A percentile compares a stretch with the other conserved stretches of the same genome.
These are phyloP conservation scores for Cladorrhinum sp. DNA, from an alignment of 2,329 filamentous ascomycete species.

Conservation along the genomic window DNA sequence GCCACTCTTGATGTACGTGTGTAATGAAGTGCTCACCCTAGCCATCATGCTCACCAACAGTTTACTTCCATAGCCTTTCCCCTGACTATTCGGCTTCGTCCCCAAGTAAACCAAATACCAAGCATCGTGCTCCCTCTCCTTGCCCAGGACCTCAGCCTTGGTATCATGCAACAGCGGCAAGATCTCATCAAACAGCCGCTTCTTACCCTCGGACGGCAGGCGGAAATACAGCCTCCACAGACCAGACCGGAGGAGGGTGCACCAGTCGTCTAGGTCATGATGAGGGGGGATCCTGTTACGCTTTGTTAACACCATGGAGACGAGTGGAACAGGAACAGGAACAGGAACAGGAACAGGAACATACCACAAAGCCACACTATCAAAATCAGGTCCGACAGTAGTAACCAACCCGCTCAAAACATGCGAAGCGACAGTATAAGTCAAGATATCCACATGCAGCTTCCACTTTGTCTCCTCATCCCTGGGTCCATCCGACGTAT, in stretches of 20 bases:
- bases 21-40: conserved; percentile 44
- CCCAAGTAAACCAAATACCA: conserved; percentile 86
- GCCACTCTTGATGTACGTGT: too few relatives aligned
- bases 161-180: conserved; percentile 70
- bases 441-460: conserved; percentile 73
- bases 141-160: conserved; percentile 65
- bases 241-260: conserved; percentile 69
- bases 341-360: too few relatives aligned
- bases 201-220: conserved; percentile 67
- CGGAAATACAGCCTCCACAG: conserved; percentile 75
- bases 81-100: conserved; percentile 66
- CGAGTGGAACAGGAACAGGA: too few relatives aligned
- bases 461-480: conserved; percentile 57
- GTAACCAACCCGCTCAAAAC: conserved; percentile 67
- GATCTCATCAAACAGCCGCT: conserved; percentile 75
- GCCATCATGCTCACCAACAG: conserved; percentile 67
- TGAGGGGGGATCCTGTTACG: conserved; percentile 73
- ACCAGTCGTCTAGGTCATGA: conserved; percentile 68
- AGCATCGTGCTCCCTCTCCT: conserved; percentile 58
- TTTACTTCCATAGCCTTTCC: conserved; percentile 69
- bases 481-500: conserved; percentile 59
- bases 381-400: conserved; percentile 71
- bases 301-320: too few relatives aligned
- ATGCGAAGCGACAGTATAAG: conserved; percentile 73
- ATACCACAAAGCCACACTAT: conserved; percentile 76